Base-by-base conservation (phyloP, 768 basidiomycete genomes). In the Chiua virens region DNA sequence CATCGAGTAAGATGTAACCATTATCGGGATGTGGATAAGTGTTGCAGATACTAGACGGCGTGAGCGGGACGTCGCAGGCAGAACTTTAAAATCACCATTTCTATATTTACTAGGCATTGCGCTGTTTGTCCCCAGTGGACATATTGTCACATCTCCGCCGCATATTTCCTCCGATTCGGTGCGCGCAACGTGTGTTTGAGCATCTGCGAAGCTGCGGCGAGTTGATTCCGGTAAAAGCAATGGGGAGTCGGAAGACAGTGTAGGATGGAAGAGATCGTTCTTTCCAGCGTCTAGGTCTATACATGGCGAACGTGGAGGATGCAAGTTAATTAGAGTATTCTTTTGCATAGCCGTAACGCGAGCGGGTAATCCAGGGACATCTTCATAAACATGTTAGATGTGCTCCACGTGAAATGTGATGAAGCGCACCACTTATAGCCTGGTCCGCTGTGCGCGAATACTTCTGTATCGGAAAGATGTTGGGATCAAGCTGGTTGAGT, bases 91-190 rank as follows among this genome's bases (percentile, higher is more conserved):
- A 21, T 53, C 36, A 92, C 92, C 89, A 66, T 97, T 98, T 50
- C 96, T 80, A 59, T 92, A 92, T 65, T 86, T 90, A 35, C 79
- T 86, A 1, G 95, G 92, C 36, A 90, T 66, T 0, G 92, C 86
- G 61, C 92, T 95, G 3, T 90, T 89, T 0, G 96, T 98, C 3
- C 96, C 96, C 7, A 98, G 74, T 2, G 93, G 79, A 8, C 89
- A 79, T 39, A 98, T 72, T 9, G 68, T 70, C 8, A 98, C 79
- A 42, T 89, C 79, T 36, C 81, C 78, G 2, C 89, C 91, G 32
- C 67, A 73, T 13, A 47, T 45, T n/a, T 49, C 53, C 17, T 25
- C 46, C 3, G 17, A 8, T 25, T 53, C 18, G 1, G 38, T 5
- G 5, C 20, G 25, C 4, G 46, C 21, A 7, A 56, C 41, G 8